Percentiles rank a stretch among this genome's conserved stretches.
These are phyloP conservation scores for Euphorbia peplus DNA, from an alignment of 345 rosid species.

Conservation along the genomic window DNA sequence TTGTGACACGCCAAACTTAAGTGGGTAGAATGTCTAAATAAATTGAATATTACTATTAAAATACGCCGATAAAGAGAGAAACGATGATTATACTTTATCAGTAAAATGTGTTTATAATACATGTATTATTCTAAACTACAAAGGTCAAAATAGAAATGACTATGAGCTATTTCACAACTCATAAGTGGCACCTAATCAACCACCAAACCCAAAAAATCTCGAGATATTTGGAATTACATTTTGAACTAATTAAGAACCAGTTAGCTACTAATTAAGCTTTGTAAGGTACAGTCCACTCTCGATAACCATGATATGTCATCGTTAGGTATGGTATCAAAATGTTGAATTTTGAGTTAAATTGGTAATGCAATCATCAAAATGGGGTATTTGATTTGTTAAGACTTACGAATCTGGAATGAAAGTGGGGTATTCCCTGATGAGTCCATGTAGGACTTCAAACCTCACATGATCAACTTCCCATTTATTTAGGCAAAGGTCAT, in stretches of 20 bases:
- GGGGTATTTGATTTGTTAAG: background rate
- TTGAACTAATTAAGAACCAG: background rate
- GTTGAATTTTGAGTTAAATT: background rate
- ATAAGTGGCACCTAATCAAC: too few species aligned
- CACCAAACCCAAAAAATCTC: background rate
- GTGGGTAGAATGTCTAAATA: too few species aligned
- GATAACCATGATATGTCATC: background rate
- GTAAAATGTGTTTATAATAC: too few species aligned
- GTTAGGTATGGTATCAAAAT: slow-evolving; percentile 10
- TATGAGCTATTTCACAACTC: too few species aligned
- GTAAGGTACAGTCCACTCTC: background rate
- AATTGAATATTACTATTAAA: too few species aligned
- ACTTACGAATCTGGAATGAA: slow-evolving; percentile 20
- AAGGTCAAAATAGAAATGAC: too few species aligned
- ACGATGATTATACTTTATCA: too few species aligned
- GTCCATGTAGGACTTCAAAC: slow-evolving; percentile 13
- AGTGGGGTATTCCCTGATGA: background rate
- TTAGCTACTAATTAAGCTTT: background rate
- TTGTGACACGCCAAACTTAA: too few species aligned
- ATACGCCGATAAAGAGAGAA: too few species aligned
- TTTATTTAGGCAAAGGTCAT: background rate
- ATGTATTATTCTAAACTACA: too few species aligned
- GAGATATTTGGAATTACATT: background rate
- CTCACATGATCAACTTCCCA: slow-evolving; percentile 11
- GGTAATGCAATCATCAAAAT: slow-evolving; percentile 23